Evolutionary conservation across 1,284 basidiomycete species (phyloP), one percentile per base, ranked within the genome.

Genomic region (Cryptococcus floricola): DNA sequence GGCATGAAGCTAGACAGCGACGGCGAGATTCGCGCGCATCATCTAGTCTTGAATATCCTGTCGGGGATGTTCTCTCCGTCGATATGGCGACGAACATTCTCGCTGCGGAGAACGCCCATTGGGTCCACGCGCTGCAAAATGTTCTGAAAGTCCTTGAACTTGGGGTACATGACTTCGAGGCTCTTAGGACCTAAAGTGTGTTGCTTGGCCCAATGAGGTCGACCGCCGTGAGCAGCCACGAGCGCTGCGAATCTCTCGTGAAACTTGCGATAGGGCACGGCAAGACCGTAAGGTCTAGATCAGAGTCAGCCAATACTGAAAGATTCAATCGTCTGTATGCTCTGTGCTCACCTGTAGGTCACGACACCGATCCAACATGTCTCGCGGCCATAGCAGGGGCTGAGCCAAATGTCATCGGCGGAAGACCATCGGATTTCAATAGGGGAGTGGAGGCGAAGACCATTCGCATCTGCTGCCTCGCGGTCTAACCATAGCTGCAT

Each of bases 131-230:
- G 73, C 44, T 85, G 73, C 42, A 95, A 75, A 31, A 94, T 84
- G 16, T 75, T 70, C 27, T 86, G 77, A 77, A 93, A 98, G 61
- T 91, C 86, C 63, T 85, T 82, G 76, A 95, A 93, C 56, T 83
- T 83, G 31, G 93, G 89, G 76, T 97, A 98, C 27, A 89, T 78
- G 58, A 71, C 70, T 54, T 83, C 81, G 54, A 97, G 81, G 46
- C 81, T 79, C 44, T 82, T 81, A 0, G 89, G 89, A 45, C 82
- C 81, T 52, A 93, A 82, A 23, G 80, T 79, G 74, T 98, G 95
- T 23, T 91, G 84, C 78, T 98, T 98, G 0, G 94, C 96, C 95
- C 95, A 98, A 80, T 98, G 95, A 4, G 95, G 93, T 54, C 91
- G 83, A 8, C 93, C 94, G 48, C 83, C 82, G 76, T 93, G 84